phyloP scores from a whole-genome alignment of 1,284 basidiomycete genomes.

The Mycosarcoma maydis region DNA sequence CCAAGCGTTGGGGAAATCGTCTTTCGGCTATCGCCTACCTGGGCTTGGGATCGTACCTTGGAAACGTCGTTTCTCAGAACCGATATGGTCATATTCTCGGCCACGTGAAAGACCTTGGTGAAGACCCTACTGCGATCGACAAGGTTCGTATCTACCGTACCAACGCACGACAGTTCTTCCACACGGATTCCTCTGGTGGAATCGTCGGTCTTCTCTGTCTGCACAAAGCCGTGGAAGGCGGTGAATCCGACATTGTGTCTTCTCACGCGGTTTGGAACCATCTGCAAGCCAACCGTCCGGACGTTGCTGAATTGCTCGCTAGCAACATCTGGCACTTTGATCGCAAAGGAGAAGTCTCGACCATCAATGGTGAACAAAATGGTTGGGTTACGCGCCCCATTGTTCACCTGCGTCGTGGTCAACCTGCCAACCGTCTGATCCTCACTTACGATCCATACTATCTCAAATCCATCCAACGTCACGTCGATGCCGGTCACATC shows the following conservation, averaged over 20 bases:
- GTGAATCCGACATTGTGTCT: slow-evolving; percentile 69
- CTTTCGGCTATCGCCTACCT: slow-evolving; percentile 68
- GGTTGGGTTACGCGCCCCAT: slow-evolving; percentile 49
- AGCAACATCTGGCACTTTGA: slow-evolving; percentile 61
- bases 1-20: slow-evolving; percentile 65
- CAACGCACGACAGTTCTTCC: slow-evolving; percentile 69
- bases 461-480: slow-evolving; percentile 54
- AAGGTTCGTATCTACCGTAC: slow-evolving; percentile 69
- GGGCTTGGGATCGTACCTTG: slow-evolving; percentile 67
- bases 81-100: slow-evolving; percentile 69
- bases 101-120: slow-evolving; percentile 69
- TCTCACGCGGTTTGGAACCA: slow-evolving; percentile 69
- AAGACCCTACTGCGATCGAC: slow-evolving; percentile 69
- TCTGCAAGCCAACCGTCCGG: slow-evolving; percentile 68
- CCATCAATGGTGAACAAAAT: slow-evolving; percentile 20
- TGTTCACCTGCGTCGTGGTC: slow-evolving; percentile 39
- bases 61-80: slow-evolving; percentile 68
- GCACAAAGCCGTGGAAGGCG: slow-evolving; percentile 68
- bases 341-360: slow-evolving; percentile 56
- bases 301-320: slow-evolving; percentile 68
- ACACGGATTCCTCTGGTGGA: slow-evolving; percentile 63
- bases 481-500: slow-evolving; percentile 67
- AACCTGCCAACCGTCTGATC: slow-evolving; percentile 47
- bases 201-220: slow-evolving; percentile 69
- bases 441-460: slow-evolving; percentile 63